Base-by-base conservation (phyloP, 352 stramenopile genomes). In the Achlya hypogyna region DNA sequence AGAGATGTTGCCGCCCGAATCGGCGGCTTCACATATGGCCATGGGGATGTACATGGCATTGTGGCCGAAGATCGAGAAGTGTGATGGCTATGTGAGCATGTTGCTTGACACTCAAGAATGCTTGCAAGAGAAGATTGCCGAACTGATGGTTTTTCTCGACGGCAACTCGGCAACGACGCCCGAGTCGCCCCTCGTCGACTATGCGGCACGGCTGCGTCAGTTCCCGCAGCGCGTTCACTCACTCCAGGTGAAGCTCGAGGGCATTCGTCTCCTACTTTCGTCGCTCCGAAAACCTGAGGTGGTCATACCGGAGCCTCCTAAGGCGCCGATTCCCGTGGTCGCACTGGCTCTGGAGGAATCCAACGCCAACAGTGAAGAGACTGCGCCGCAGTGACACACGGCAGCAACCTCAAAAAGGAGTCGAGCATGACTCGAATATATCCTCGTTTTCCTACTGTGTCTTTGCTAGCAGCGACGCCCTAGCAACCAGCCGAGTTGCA, bases 61-160 rank as follows among this genome's bases (percentile, higher is more conserved):
- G 47, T 93, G 84, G 84, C 84, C 84, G 22, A 93, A 93, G 65
- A 77, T 93, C 25, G 82, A 90, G 59, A 82, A 83, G 29, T 93
- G 84, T 51, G 74, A 91, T 72, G 76, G 78, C 62, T 91, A 93
- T 69, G 82, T 91, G 53, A 72, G 75, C 38, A 72, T 88, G 65
- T 73, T 93, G 56, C 56, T 91, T 45, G 77, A 72, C 9, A 84
- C 82, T 25, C 82, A 93, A 63, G 76, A 84, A 47, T 77, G 89
- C 53, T 77, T 93, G 22, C 84, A 91, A 51, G 88, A 98, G 64
- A 95, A 98, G 71, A 97, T 98, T 29, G 93, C 98, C 70, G 98
- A 98, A 75, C 76, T 98, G n/a, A 98, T 98, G 91, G 78, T 97
- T 6, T 92, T 98, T 71, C 69, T 98, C 14, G 98, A 98, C 73